Evolutionary conservation across 305 asterid genomes (phyloP).

Genomic region (Solanum chacoense): DNA sequence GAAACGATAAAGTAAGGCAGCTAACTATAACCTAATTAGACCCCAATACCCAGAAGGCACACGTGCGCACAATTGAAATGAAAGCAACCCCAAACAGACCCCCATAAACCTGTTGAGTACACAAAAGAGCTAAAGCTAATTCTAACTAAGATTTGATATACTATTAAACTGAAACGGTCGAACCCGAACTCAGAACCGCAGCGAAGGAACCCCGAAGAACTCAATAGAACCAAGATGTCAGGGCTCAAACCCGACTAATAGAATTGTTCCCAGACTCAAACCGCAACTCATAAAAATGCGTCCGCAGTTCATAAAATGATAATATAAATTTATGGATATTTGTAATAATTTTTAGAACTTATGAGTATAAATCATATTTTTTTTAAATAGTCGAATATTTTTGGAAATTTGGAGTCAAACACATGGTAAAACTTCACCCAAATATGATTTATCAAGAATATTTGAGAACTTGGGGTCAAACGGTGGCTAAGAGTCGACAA

Average conservation of each 20-base stretch:
- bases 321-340: too few species aligned
- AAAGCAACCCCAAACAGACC: neutral
- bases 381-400: too few species aligned
- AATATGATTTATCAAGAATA: too few species aligned
- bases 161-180: neutral
- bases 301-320: too few species aligned
- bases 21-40: neutral
- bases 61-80: neutral
- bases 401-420: too few species aligned
- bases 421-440: too few species aligned
- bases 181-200: neutral
- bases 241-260: neutral
- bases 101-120: neutral
- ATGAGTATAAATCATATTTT: too few species aligned
- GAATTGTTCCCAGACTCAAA: neutral
- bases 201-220: neutral
- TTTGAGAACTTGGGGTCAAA: too few species aligned
- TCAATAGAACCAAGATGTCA: neutral
- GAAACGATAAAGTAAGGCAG: neutral
- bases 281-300: neutral
- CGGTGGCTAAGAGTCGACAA: neutral
- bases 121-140: neutral
- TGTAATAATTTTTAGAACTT: too few species aligned
- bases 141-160: neutral
- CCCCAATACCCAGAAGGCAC: neutral